These are phyloP conservation scores for Termitomyces sp. DNA, from an alignment of 1,284 basidiomycete genomes.

Conservation along the genomic window DNA sequence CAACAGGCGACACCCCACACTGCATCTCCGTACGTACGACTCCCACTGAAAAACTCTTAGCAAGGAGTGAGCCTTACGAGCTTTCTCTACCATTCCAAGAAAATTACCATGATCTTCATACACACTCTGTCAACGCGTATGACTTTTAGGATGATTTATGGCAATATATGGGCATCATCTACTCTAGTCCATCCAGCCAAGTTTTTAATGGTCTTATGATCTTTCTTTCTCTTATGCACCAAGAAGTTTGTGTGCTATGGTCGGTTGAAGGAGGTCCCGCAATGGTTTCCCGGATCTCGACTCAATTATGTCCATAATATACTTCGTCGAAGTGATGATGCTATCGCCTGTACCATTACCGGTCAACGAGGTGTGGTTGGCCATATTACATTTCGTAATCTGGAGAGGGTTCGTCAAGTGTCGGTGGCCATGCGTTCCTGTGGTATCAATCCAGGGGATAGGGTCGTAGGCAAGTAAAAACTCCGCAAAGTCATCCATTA, in stretches of 20 bases:
- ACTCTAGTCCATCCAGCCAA: constrained; percentile 45
- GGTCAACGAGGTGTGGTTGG: constrained; percentile 43
- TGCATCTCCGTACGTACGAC: constrained; percentile 41
- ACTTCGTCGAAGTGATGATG: constrained; percentile 54
- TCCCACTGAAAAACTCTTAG: not conserved
- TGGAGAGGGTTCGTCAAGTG: constrained; percentile 47
- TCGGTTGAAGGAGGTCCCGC: constrained; percentile 51
- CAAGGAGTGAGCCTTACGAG: not conserved
- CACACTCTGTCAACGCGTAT: constrained; percentile 53
- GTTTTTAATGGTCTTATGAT: constrained; percentile 26
- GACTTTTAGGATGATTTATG: constrained; percentile 61
- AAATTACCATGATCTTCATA: constrained; percentile 53
- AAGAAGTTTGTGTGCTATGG: constrained; percentile 39
- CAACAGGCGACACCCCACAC: constrained; percentile 46
- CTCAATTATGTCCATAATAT: constrained; percentile 89
- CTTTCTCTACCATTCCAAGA: constrained; percentile 26
- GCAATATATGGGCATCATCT: constrained; percentile 51
- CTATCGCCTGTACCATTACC: constrained; percentile 47
- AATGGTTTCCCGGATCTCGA: constrained; percentile 73
- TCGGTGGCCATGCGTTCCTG: constrained; percentile 47
- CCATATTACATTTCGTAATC: constrained; percentile 45
- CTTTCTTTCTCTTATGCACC: not conserved
- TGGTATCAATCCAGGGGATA: constrained; percentile 50
- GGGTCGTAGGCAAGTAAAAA: constrained; percentile 47
- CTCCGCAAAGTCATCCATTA: not conserved